Evolutionary conservation across 1,284 basidiomycete genomes (phyloP), one percentile per base, ranked within the genome.

Genomic region (Heterobasidion parviporum): DNA sequence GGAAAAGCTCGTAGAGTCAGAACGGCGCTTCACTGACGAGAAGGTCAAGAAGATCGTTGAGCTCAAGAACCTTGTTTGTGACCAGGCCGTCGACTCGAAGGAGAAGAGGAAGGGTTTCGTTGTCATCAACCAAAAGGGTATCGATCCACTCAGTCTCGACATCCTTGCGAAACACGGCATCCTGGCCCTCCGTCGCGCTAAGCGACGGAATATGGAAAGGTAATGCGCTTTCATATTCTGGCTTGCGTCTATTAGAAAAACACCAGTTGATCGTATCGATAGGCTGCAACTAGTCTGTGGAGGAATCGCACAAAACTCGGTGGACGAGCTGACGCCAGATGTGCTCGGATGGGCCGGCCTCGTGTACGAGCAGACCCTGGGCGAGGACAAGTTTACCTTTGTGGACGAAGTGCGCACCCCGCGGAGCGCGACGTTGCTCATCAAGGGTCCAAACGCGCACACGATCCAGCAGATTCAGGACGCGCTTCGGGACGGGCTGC

Each of bases 301-400:
- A 58, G 97, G 97, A 67, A 78, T 87, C 59, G 94, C 97, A 1
- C 95, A 98, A 71, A 99, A 99, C 76, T 98, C 95, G 58, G 94
- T 98, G 15, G 97, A 99, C 64, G 97, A 99, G 70, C 80, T 99
- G 47, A 85, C 83, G 12, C 94, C 95, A 8, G 89, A 92, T 55
- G 80, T 94, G 44, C 83, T 99, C 46, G 97, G 97, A 45, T 98
- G 92, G 85, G 97, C 97, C 44, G 97, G 97, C 6, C 83, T 99
- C 55, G 94, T 99, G 33, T 99, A 99, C 74, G 97, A 99, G 74
- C 95, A 99, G 72, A 98, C 96, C 8, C 82, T 99, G 32, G 96
- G 97, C 62, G 97, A 99, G 73, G 97, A 99, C 69, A 99, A 99
- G 71, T 99, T 83, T 74, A 99, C 97, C 0, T 99, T 99, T 70